Percentiles rank a stretch among this genome's conserved stretches.
These are phyloP conservation scores for Xylariaceae sp. DNA, from an alignment of 2,329 filamentous ascomycete species.

Conservation along the genomic window DNA sequence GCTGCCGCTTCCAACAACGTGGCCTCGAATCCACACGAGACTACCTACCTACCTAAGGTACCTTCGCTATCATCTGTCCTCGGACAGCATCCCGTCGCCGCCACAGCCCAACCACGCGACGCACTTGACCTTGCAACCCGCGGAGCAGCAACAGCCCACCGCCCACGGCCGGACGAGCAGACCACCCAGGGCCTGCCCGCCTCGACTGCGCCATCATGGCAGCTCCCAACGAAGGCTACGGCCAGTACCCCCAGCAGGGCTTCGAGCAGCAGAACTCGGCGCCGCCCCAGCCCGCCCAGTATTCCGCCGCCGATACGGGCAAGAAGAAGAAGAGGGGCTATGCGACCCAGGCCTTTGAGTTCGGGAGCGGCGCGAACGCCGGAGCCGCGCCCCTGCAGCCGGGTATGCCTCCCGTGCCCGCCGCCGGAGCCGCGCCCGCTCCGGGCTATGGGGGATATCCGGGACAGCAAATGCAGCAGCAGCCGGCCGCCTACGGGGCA, in stretches of 20 bases:
- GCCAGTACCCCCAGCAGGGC: slow-evolving; percentile 38
- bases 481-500: too few species aligned
- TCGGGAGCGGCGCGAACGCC: slow-evolving; percentile 80
- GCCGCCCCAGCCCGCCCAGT: slow-evolving; percentile 24
- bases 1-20: slow-evolving; percentile 13
- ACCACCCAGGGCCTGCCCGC: not conserved
- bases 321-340: slow-evolving; percentile 93
- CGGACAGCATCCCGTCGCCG: too few species aligned
- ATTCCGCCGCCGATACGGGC: slow-evolving; percentile 34
- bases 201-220: slow-evolving; percentile 40
- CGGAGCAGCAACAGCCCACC: slow-evolving; percentile 13
- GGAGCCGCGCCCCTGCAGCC: slow-evolving; percentile 37
- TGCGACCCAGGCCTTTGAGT: slow-evolving; percentile 89
- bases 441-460: slow-evolving; percentile 55
- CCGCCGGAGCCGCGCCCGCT: slow-evolving; percentile 33
- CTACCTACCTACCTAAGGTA: too few species aligned
- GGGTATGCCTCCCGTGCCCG: slow-evolving; percentile 22
- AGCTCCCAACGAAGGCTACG: slow-evolving; percentile 48
- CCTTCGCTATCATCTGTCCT: too few species aligned
- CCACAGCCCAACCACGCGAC: too few species aligned
- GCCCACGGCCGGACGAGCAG: not conserved
- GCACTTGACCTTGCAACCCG: slow-evolving; percentile 5
- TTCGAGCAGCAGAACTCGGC: slow-evolving; percentile 32
- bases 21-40: slow-evolving; percentile 6
- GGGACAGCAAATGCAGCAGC: slow-evolving; percentile 32